phyloP scores from a whole-genome alignment of 2,329 filamentous ascomycete genomes.

The Ophiostoma himal-ulmi region DNA sequence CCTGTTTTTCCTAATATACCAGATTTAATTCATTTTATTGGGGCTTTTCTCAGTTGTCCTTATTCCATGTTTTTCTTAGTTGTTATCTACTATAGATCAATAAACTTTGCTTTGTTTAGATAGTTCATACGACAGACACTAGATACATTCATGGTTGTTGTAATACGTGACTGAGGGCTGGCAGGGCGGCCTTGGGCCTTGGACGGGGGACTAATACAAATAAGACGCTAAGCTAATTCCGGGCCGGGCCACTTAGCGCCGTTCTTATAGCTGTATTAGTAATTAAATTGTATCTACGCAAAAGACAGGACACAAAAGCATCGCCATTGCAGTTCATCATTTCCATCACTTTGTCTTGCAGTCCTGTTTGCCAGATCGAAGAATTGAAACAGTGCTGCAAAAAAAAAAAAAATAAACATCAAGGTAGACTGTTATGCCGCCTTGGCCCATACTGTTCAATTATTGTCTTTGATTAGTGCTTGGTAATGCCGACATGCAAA shows the following conservation, averaged over 20 bases:
- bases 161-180: background rate
- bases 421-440: background rate
- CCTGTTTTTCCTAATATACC: background rate
- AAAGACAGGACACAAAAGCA: background rate
- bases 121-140: background rate
- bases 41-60: background rate
- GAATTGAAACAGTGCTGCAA: no score
- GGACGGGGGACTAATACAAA: background rate
- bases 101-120: background rate
- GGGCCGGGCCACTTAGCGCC: slow-evolving; percentile 3
- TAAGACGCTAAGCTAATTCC: background rate
- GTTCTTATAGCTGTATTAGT: background rate
- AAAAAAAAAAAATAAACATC: no score
- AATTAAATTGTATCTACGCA: background rate
- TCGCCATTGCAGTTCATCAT: background rate
- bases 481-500: background rate
- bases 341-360: background rate
- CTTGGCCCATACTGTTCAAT: background rate
- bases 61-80: background rate
- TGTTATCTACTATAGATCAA: background rate
- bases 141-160: background rate
- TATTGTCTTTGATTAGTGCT: background rate
- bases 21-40: background rate
- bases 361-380: background rate
- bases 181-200: background rate